These are phyloP conservation scores for Euphorbia lathyris DNA, from an alignment of 345 rosid genomes.

Conservation along the genomic window DNA sequence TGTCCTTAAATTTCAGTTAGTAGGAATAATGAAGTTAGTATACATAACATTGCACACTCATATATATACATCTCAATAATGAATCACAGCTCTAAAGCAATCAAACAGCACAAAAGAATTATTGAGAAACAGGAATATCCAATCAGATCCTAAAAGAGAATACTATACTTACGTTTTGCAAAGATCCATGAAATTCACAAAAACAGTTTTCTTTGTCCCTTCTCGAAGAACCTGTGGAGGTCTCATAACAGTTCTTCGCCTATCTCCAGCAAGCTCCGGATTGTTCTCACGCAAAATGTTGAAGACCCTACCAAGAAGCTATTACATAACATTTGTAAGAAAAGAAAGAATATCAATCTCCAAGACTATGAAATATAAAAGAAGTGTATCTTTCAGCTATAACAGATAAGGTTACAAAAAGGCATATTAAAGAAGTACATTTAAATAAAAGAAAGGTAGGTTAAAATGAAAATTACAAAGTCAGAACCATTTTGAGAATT, in stretches of 20 bases:
- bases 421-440: neutral
- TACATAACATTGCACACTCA: neutral
- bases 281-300: constrained; percentile 90
- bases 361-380: neutral
- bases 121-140: no score
- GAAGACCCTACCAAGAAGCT: constrained; percentile 90
- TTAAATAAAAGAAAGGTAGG: neutral
- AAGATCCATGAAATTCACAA: constrained; percentile 95
- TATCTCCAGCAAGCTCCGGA: constrained; percentile 95
- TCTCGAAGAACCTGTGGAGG: constrained; percentile 98
- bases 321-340: constrained; percentile 21
- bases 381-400: neutral
- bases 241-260: constrained; percentile 97
- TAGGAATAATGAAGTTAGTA: neutral
- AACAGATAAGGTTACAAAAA: neutral
- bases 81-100: neutral
- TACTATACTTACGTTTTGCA: constrained; percentile 65
- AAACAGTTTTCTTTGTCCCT: constrained; percentile 96
- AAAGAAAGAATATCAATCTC: neutral
- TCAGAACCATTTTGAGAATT: neutral
- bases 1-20: neutral
- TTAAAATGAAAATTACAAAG: neutral
- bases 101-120: neutral
- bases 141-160: neutral
- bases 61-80: neutral